Percentiles rank a stretch among this genome's conserved stretches.
These are phyloP conservation scores for Psilocybe cyanescens DNA, from an alignment of 768 basidiomycete species.

Conservation along the genomic window DNA sequence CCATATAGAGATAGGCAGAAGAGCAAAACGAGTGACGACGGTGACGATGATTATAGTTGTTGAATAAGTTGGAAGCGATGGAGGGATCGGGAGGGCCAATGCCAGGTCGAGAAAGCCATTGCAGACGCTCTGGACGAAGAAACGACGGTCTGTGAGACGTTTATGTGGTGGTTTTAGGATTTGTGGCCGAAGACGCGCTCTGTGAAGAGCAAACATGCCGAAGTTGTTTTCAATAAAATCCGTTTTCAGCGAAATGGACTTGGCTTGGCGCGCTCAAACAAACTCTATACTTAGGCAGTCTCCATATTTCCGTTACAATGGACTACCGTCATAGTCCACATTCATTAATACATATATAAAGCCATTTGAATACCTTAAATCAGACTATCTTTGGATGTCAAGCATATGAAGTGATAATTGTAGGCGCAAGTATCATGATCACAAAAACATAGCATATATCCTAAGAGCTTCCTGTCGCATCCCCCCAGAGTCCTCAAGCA, in stretches of 20 bases:
- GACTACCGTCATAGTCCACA: background rate
- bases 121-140: constrained; percentile 47
- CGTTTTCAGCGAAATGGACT: background rate
- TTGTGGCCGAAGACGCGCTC: constrained; percentile 30
- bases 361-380: background rate
- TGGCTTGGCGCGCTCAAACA: background rate
- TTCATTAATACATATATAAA: constrained; percentile 1
- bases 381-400: background rate
- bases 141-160: constrained; percentile 27
- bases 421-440: background rate
- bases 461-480: constrained; percentile 10
- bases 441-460: constrained; percentile 14
- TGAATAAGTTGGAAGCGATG: constrained; percentile 71
- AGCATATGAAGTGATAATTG: constrained; percentile 11
- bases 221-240: background rate
- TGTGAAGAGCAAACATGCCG: constrained; percentile 37
- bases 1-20: constrained; percentile 80
- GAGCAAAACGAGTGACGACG: constrained; percentile 58
- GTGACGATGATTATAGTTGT: constrained; percentile 76
- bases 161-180: constrained; percentile 16
- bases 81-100: constrained; percentile 71
- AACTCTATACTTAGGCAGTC: background rate
- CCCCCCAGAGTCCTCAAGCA: constrained; percentile 19
- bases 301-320: background rate
- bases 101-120: constrained; percentile 81